These are phyloP conservation scores for Penicillium simplicissimum DNA, from an alignment of 495 filamentous ascomycete species.

Conservation along the genomic window DNA sequence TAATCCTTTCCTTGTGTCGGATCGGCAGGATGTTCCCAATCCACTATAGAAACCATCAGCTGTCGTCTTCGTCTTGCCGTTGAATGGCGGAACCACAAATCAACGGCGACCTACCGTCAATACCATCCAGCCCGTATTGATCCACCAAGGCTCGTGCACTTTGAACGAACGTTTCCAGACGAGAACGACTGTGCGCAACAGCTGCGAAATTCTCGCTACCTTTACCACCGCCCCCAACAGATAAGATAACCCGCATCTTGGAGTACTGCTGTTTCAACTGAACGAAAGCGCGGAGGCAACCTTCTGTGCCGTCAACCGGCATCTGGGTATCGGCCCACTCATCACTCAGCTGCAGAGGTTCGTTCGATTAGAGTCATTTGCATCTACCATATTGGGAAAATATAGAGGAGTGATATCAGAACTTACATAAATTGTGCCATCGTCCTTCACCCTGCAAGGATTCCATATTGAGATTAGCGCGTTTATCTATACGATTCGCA, in stretches of 20 bases:
- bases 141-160: slow-evolving; percentile 72
- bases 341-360: slow-evolving; percentile 68
- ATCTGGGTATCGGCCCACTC: slow-evolving; percentile 82
- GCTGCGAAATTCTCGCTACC: slow-evolving; percentile 77
- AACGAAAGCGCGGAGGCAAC: slow-evolving; percentile 74
- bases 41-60: slow-evolving; percentile 55
- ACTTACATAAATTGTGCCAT: slow-evolving; percentile 79
- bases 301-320: slow-evolving; percentile 73
- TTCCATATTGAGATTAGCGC: slow-evolving; percentile 33
- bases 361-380: slow-evolving; percentile 20
- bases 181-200: slow-evolving; percentile 62
- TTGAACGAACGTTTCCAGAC: slow-evolving; percentile 69
- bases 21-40: slow-evolving; percentile 85
- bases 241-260: slow-evolving; percentile 78
- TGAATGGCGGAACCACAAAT: background rate
- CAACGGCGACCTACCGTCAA: slow-evolving; percentile 64
- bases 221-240: slow-evolving; percentile 79
- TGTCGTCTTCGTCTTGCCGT: background rate
- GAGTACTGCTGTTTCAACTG: slow-evolving; percentile 72
- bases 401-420: slow-evolving; percentile 11
- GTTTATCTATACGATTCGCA: slow-evolving; percentile 27
- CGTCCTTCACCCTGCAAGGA: slow-evolving; percentile 63
- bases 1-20: slow-evolving; percentile 70
- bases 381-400: slow-evolving; percentile 3
- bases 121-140: slow-evolving; percentile 76